Base-by-base conservation (phyloP, 2,329 filamentous ascomycete genomes). In the Coniochaeta sp. region DNA sequence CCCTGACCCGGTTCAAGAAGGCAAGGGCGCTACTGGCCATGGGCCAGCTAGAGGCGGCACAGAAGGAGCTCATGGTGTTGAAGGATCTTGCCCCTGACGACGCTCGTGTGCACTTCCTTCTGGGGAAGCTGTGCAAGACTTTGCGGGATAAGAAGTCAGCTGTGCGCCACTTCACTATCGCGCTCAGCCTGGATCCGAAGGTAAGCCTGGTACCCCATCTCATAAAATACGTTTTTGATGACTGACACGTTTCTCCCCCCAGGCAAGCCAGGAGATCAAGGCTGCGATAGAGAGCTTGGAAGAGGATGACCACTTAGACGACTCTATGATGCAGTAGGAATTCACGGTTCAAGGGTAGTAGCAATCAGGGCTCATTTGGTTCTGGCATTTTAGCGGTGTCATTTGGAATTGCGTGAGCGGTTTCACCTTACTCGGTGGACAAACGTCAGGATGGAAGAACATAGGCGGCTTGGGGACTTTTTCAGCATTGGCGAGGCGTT, bases 161-260 rank as follows among this genome's bases (percentile, higher is more conserved):
- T n/a, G 90, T 99, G 62, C 88, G 89, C 62, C 91, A 97, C 73
- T 96, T 96, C 72, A 99, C 95, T 7, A 93, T 93, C 72, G 95
- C 95, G 19, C 79, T 98, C 70, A 96, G 96, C 74, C 78, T 99
- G 69, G 95, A 99, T 79, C 95, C 93, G 32, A 98, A 98, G 87
- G 93, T 96, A 79, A 71, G 81, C 72, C 19, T 9, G 12, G 3
- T 22, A 12, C 19, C 22, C 19, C 16, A 17, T 24, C 42, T 24
- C 30, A 36, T 47, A 19, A 1, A 55, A 38, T 7, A 22, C 55
- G 10, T 6, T n/a, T 16, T 16, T 1, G 22, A 50, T 30, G 59
- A 59, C 72, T 74, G 66, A 71, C 60, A 16, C 28, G 14, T 58
- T 28, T 10, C 17, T 40, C 10, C 16, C 26, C 7, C 30, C 26